Evolutionary conservation across 371 early-diverging fungal genomes (phyloP), one percentile per base, ranked within the genome.

Genomic region (Mucor lusitanicus): DNA sequence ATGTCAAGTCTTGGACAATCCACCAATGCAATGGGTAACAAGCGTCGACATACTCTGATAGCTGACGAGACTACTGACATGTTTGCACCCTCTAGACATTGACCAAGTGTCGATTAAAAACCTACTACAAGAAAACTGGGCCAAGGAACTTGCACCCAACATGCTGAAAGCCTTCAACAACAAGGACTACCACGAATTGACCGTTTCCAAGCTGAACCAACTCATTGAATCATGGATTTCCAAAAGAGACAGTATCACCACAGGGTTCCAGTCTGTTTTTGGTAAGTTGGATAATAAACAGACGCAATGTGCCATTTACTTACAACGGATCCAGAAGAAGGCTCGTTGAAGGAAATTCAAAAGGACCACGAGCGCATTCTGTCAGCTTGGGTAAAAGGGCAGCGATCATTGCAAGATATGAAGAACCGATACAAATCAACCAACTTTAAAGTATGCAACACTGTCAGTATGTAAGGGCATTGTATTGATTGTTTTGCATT

Each of bases 121-220:
- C 5, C 15, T 73, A 1, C 57, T 73, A 12, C 23, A 73, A 35
- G 67, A 73, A 67, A 64, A 59, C 19, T 70, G 70, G 74, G 54
- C 63, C 23, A 48, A 30, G 3, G 64, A 61, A 4, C 23, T 67
- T 15, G 50, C 70, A 4, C 63, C 64, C 9, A 66, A 48, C 37
- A 35, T 68, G 56, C 28, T 40, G 2, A 57, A n/a, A 35, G 65
- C 70, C 32, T 65, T 33, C 39, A 64, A 40, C 39, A 60, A 57
- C 11, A 66, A 67, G 32, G 67, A 70, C 9, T 59, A 62, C 39
- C 27, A 61, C 8, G 63, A 66, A n/a, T 33, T 59, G 53, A 62
- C 63, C 27, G 44, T 70, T 48, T 30, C 63, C 8, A 70, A 70
- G 39, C 50, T 70, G 27, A 70, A 63, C 63, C 63, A 65, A n/a